phyloP scores from a whole-genome alignment of 2,329 filamentous ascomycete species.

The Botrytis fragariae region DNA sequence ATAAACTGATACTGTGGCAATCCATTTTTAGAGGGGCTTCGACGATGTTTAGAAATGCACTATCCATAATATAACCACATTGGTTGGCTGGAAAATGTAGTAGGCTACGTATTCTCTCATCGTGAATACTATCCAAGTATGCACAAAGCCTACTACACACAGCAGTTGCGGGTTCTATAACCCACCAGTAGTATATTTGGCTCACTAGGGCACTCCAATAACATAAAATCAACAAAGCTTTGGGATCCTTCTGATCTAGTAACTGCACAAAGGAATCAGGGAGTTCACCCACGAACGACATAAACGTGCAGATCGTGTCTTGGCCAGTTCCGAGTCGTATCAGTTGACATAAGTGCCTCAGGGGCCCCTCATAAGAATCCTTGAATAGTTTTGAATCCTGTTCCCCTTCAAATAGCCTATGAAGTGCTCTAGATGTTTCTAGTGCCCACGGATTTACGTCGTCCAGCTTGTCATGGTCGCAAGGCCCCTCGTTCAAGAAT shows the following conservation, averaged over 20 bases:
- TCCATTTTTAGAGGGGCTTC: not conserved
- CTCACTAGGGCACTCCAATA: conserved; percentile 20
- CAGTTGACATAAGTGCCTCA: conserved; percentile 4
- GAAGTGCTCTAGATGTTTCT: not conserved
- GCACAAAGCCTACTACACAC: conserved; percentile 15
- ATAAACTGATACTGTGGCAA: not conserved
- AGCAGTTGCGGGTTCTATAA: conserved; percentile 7
- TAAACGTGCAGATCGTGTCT: conserved; percentile 8
- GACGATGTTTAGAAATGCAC: not conserved
- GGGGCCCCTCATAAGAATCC: not conserved
- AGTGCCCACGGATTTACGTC: not conserved
- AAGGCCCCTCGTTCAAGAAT: not conserved
- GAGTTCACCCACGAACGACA: conserved; percentile 18
- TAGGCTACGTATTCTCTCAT: not conserved
- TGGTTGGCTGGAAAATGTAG: not conserved
- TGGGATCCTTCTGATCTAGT: conserved; percentile 7
- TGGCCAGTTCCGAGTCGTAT: not conserved
- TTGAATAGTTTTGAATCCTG: not conserved
- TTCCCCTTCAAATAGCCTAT: not conserved
- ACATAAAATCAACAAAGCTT: conserved; percentile 17
- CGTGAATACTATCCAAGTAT: not conserved
- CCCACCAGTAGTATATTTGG: conserved; percentile 19
- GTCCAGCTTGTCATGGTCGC: not conserved
- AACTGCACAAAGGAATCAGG: not conserved
- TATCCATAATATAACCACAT: not conserved